Conservation (phyloP, 495 filamentous ascomycete species). For the Penicillium verhagenii region DNA sequence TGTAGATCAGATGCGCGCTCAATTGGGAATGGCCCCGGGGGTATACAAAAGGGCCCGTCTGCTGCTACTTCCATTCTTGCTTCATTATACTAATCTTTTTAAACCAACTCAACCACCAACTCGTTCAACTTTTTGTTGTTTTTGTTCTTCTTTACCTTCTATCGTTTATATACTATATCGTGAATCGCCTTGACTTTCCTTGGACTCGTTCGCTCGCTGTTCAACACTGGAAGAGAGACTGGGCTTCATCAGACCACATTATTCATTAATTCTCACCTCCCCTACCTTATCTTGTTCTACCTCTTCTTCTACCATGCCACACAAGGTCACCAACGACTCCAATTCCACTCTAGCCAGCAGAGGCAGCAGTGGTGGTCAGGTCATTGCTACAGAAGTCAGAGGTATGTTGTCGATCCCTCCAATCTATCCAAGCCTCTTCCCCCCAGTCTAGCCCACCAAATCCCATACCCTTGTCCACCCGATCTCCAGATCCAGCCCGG, state of each 20-base stretch:
- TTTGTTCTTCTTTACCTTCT: slow-evolving; percentile 15
- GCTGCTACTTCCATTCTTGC: slow-evolving; percentile 11
- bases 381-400: slow-evolving; percentile 38
- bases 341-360: slow-evolving; percentile 44
- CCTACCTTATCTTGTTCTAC: background rate
- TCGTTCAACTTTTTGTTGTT: slow-evolving; percentile 2
- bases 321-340: slow-evolving; percentile 45
- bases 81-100: background rate
- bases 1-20: slow-evolving; percentile 29
- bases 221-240: too few relatives aligned
- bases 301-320: slow-evolving; percentile 31
- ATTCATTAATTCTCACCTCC: background rate
- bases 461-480: background rate
- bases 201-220: slow-evolving; percentile 14
- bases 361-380: slow-evolving; percentile 39
- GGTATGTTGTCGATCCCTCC: slow-evolving; percentile 31
- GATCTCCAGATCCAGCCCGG: slow-evolving; percentile 23
- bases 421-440: background rate
- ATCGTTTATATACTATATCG: slow-evolving; percentile 2
- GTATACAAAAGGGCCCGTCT: slow-evolving; percentile 28
- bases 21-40: slow-evolving; percentile 27
- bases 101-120: slow-evolving; percentile 9
- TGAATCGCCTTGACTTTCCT: too few relatives aligned
- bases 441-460: slow-evolving; percentile 4
- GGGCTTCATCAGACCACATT: slow-evolving; percentile 12